Evolutionary conservation across 2,329 filamentous ascomycete species (phyloP), one percentile per base, ranked within the genome.

Genomic region (Domatiomyces catenatus): DNA sequence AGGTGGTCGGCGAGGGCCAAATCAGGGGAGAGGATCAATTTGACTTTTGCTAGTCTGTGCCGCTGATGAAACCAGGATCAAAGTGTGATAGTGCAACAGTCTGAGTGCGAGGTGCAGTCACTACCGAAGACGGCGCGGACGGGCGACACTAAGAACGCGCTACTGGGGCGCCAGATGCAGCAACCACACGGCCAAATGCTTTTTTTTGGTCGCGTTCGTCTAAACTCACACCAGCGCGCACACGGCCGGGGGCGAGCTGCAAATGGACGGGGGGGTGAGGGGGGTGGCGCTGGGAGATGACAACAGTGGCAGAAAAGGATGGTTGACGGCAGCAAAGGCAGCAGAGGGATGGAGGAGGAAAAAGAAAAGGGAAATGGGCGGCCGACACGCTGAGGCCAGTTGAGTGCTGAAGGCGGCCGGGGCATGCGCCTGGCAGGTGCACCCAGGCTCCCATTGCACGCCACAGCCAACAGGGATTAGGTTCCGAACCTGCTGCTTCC

Each of bases 1-100:
- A 47, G 45, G 17, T 47, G 45, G 32, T 7, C 22, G 45, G 19
- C 45, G 45, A 47, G 45, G 20, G n/a, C 22, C 45, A 47, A 47
- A 47, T 47, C 45, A 47, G 45, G 26, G 17, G 45, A 26, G 22
- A 26, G 43, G 22, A 24, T 22, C 19, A 47, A 32, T 32, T 24
- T 24, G 45, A 28, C 28, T 47, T 24, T 24, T 18, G 45, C 32
- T 39, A 39, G 32, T 39, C 12, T 39, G 32, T 39, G 32, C 32
- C 32, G 32, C 32, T 39, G 32, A 15, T 39, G 32, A 39, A 39
- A 39, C 32, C 32, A 39, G 32, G 32, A 39, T 39, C 32, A 39
- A 39, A 39, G 32, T 39, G 32, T 39, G 32, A 39, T 39, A 39
- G 32, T 39, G 32, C 32, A 39, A 39, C 32, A 2, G 32, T 39